Evolutionary conservation across 2,329 filamentous ascomycete genomes (phyloP), one percentile per base, ranked within the genome.

Genomic region (Moelleriella libera): DNA sequence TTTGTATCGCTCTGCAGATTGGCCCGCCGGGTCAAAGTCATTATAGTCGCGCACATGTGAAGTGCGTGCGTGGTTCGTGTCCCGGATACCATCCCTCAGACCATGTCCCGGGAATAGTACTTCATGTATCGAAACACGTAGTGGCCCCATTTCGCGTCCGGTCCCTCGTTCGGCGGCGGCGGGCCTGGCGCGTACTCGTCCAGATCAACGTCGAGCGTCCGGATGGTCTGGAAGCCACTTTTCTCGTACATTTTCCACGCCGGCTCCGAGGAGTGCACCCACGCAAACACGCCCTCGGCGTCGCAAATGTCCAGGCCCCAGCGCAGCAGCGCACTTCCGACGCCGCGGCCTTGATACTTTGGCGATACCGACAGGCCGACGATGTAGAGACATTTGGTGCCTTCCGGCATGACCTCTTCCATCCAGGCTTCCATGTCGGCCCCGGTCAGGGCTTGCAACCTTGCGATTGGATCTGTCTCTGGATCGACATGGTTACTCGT

Each of bases 81-180:
- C n/a, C n/a, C 9, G 34, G 9, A 39, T 21, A 21, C 21, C 21
- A 21, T 21, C 21, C 21, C 21, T 21, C 21, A 21, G 21, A 21
- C 21, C 21, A 21, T 21, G 21, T 21, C 21, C 34, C 40, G 12
- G 7, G 49, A 51, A 30, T 56, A 47, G 41, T 58, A 58, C 48
- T 57, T 56, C 58, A 65, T 61, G 47, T 62, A 65, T 14, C 57
- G 53, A 48, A 63, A 64, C 3, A 58, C 56, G 49, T 64, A 65
- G 30, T 54, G 51, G 2, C 60, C 60, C 62, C 62, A 63, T 49
- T 54, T 59, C 5, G 53, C 56, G 10, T 49, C 51, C 5, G 49
- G 49, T 2, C 57, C 56, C 41, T 59, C 54, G 12, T 51, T 49
- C 10, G 57, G 54, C 31, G 55, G 50, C 41, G 55, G 50, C 41